Evolutionary conservation across 257 asterid genomes (phyloP), one percentile per base, ranked within the genome.

Genomic region (Jaltomata sinuosa): DNA sequence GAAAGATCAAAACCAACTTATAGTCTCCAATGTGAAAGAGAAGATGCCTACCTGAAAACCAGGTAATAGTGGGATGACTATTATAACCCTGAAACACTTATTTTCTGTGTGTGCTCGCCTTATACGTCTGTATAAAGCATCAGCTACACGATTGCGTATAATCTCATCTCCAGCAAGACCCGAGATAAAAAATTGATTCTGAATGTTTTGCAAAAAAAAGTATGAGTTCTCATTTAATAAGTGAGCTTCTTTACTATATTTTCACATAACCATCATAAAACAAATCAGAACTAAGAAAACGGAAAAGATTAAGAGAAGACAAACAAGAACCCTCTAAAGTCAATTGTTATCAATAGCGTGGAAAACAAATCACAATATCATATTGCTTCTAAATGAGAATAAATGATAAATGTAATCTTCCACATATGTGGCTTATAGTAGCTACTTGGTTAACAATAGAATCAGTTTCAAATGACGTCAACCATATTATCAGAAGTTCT

Each of bases 161-260:
- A 89, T 93, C 54, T 93, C 97, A 84, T 96, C 99, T 71, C 88
- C 98, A 36, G 97, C 85, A 83, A 94, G 96, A 84, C 99, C 98
- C 16, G 99, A 96, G 90, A 94, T 92, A 88, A 96, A 94, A 91
- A 96, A 94, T 64, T 94, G 98, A 84, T 96, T 96, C 99, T 96
- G 97, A 83, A 89, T 85, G 88, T 52, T 61, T 90, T 64, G 49
- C 14, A 50, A 80, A 64, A 40, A 45, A 49, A 47, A 25, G 5
- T 14, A 47, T 8, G 38, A 82, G 78, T 67, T 67, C 22, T 36
- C 80, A 31, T 65, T 27, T 27, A 42, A 49, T 59, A 40, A 27
- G 61, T 77, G 27, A 49, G 62, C 19, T 77, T 77, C 16, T 27
- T 49, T 18, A 76, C 81, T 77, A 77, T 11, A 77, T 5, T 49